Evolutionary conservation across 2,329 filamentous ascomycete species (phyloP), one percentile per base, ranked within the genome.

Genomic region (Grosmannia serpens): DNA sequence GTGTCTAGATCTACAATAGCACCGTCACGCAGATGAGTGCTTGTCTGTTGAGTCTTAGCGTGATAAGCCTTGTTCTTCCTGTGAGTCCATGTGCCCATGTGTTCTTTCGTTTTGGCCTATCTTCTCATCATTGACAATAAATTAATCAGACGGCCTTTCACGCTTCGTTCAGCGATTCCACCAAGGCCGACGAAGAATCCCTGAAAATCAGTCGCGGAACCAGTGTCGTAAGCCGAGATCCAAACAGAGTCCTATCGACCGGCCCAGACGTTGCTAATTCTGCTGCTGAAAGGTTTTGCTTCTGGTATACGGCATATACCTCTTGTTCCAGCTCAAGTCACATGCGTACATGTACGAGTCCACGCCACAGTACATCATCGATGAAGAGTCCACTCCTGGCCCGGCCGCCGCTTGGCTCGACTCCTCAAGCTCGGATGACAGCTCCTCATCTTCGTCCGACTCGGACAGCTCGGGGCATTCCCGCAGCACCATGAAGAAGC

Each of bases 1-100:
- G 20, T 7, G 31, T 26, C 2, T 29, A 88, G 82, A 86, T 96
- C 62, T 96, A 96, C 74, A 96, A 96, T 74, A 94, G 85, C 73
- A 96, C 89, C 26, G 89, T 96, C 60, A 96, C 91, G 1, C 91
- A 96, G 70, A 96, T 96, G 89, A 96, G 90, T 69, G 91, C 91
- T 56, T 95, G 90, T 74, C 78, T 96, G 65, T 81, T 96, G 65
- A 95, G 89, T 76, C 73, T 96, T 71, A 91, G 88, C 68, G 91
- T 95, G 61, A 91, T 89, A 73, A 96, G 91, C 75, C 77, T 96
- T 26, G 80, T 96, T 29, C 74, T 96, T 15, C 91, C 91, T 1
- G 86, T 88, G 73, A 65, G 82, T 11, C 20, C 41, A n/a, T 2
- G 3, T 44, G 41, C 20, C n/a, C 17, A 6, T 1, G 9, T 20